A percentile compares a stretch with the other conserved stretches of the same genome.
Conservation (phyloP, 2,329 filamentous ascomycete species). For the Calonectria pseudoturangicola region DNA sequence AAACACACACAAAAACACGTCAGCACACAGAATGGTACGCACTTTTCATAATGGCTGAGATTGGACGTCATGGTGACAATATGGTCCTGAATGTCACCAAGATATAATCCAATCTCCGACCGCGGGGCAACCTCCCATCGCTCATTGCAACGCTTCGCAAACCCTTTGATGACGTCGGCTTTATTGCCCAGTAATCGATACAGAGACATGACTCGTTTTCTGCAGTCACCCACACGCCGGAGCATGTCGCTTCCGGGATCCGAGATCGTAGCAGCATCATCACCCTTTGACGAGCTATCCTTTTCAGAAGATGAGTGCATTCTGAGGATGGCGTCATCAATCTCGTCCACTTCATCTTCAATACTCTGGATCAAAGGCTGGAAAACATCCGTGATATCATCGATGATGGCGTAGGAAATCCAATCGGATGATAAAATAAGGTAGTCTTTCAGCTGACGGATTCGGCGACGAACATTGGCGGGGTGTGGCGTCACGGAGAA, state of each 20-base stretch:
- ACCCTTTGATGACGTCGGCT: constrained; percentile 99
- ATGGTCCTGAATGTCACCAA: constrained; percentile 99
- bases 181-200: constrained; percentile 97
- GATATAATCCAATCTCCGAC: constrained; percentile 96
- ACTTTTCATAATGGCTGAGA: constrained; percentile 97
- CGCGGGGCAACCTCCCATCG: constrained; percentile 97
- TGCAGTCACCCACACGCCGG: constrained; percentile 91
- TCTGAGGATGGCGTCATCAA: constrained; percentile 91
- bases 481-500: constrained; percentile 97
- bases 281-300: constrained; percentile 67
- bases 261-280: constrained; percentile 64
- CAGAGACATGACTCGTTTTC: constrained; percentile 97
- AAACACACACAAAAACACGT: background rate
- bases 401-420: constrained; percentile 98
- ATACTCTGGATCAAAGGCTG: constrained; percentile 93
- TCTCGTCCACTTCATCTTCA: constrained; percentile 97
- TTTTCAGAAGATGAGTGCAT: constrained; percentile 79
- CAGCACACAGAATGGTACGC: constrained; percentile 59
- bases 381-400: constrained; percentile 98
- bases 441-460: constrained; percentile 95
- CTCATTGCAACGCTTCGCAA: constrained; percentile 98
- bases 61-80: constrained; percentile 99
- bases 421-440: constrained; percentile 95
- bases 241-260: constrained; percentile 87
- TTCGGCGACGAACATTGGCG: constrained; percentile 94